phyloP scores from a whole-genome alignment of 495 filamentous ascomycete species.

The Aspergillus nanangensis region DNA sequence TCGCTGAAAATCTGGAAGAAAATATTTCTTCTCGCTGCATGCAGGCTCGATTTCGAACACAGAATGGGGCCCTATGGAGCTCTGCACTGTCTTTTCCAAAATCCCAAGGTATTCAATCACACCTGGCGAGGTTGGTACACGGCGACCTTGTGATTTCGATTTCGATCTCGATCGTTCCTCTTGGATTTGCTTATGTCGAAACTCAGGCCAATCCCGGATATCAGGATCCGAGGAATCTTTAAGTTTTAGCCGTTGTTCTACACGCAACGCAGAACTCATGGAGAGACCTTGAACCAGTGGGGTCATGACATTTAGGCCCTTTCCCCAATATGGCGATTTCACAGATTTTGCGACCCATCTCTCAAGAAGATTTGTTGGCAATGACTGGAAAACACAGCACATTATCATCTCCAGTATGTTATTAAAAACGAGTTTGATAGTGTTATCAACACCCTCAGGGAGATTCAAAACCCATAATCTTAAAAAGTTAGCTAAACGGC shows the following conservation, averaged over 20 bases:
- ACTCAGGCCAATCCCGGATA: background rate
- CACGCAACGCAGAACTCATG: background rate
- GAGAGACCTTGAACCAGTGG: background rate
- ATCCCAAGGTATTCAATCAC: no score
- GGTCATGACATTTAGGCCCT: background rate
- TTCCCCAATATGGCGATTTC: background rate
- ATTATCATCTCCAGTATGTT: slow-evolving; percentile 5
- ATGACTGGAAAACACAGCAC: background rate
- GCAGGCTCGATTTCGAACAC: no score
- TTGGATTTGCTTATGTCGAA: no score
- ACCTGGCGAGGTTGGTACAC: no score
- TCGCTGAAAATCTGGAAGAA: no score
- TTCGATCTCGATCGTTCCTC: no score
- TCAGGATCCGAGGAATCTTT: background rate
- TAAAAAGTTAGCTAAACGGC: background rate
- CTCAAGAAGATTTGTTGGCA: background rate
- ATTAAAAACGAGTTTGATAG: background rate
- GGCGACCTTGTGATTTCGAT: no score
- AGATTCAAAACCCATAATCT: background rate
- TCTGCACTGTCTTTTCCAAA: no score
- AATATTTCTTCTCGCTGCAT: no score
- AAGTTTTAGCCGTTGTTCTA: background rate
- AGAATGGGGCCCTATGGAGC: no score
- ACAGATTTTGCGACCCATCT: background rate
- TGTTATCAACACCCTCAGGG: background rate